phyloP scores from a whole-genome alignment of 2,329 filamentous ascomycete genomes.

The Cladorrhinum sp. region DNA sequence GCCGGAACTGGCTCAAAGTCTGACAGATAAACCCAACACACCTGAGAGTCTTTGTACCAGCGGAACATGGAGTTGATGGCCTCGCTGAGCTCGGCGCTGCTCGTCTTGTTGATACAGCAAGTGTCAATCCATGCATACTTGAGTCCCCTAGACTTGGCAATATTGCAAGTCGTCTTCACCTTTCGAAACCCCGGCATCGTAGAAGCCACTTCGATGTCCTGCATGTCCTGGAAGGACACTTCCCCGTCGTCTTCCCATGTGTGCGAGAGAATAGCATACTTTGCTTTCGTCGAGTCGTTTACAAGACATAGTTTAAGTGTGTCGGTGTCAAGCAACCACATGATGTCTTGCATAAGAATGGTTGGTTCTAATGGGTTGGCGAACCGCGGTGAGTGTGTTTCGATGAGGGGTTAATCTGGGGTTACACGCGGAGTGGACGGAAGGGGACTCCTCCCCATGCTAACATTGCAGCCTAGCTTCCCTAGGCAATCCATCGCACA shows the following conservation, averaged over 20 bases:
- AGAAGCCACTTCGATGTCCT: not conserved
- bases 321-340: not conserved
- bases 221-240: not conserved
- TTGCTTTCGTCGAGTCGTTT: not conserved
- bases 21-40: not conserved
- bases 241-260: not conserved
- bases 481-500: not conserved
- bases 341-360: not conserved
- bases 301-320: not conserved
- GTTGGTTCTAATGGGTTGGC: not conserved
- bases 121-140: not conserved
- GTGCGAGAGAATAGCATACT: slow-evolving; percentile 4
- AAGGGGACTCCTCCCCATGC: not conserved
- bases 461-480: not conserved
- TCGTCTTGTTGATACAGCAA: slow-evolving; percentile 1
- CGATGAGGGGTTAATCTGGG: not conserved
- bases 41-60: not conserved
- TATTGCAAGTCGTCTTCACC: not conserved
- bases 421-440: not conserved
- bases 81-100: not conserved
- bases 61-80: not conserved
- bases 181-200: not conserved
- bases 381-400: not conserved
- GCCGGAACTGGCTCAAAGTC: not conserved
- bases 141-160: not conserved